Base-by-base conservation (phyloP, 805 yeast species). In the Saturnispora diversa region DNA sequence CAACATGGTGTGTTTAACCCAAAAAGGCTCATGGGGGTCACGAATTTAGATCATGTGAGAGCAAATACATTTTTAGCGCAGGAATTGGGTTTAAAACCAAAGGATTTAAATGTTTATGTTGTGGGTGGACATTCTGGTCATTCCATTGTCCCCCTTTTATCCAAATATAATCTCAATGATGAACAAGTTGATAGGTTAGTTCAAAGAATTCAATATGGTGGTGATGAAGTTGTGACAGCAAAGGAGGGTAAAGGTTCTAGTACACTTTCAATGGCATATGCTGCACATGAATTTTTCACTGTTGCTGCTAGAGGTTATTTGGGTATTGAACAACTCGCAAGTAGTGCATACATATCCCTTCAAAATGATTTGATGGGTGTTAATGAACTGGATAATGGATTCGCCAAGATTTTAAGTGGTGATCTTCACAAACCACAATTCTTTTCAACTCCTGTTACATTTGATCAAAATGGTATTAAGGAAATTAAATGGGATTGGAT, bases 121-220 rank as follows among this genome's bases (percentile, higher is more conserved):
- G 69, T 87, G 51, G 97, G 96, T 47, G 97, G 97, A 39, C 97
- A 87, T 70, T 84, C 95, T 24, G 96, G 96, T 49, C 90, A 82
- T 58, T 87, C 96, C 37, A 87, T 87, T 57, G 92, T 87, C 31
- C 97, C 97, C 40, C 70, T 87, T 50, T 75, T 80, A 59, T 73
- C 87, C 28, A 53, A 58, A 19, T 55, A 54, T 55, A 58, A 56
- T 41, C 56, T 57, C 52, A 55, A 54, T 55, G 66, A 59, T 40
- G 57, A 55, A 59, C 57, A 73, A 21, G 31, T 35, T 19, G 82
- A 76, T 43, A 66, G 71, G 25, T 72, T 85, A 56, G 72, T 83
- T 60, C 75, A 84, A 73, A 81, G 95, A 68, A 83, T 86, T 64
- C 95, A 85, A 70, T 85, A 83, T 59, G 95, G 95, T 66, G 95